Base-by-base conservation (phyloP, 768 basidiomycete genomes). In the Kwoniella sp. region DNA sequence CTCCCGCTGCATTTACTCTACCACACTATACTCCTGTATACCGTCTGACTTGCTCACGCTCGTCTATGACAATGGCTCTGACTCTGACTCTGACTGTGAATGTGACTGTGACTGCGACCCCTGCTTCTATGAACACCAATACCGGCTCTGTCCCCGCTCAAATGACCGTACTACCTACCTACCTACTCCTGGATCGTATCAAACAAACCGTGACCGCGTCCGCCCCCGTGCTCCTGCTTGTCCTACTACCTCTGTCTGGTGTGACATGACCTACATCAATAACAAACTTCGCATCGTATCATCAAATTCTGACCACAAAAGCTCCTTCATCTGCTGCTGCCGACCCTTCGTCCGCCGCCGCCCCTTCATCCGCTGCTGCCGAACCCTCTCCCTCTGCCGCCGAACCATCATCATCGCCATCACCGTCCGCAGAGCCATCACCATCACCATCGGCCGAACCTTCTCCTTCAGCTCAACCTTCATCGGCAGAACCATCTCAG, bases 331-430 rank as follows among this genome's bases (percentile, higher is more conserved):
- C 40, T 44, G 40, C 40, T 44, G 40, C 40, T 19, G 40, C 40
- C 40, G 40, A 44, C 17, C 40, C 40, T 50, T 33, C 58, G 4
- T 50, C 56, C 12, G 21, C 58, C 33, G 48, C 59, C 19, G 37
- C 60, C 19, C 44, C 60, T 24, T 27, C 60, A 4, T 55, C 60
- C 15, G n/a, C 53, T 47, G 53, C 60, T 26, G 36, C 60, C 17
- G 36, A 40, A 60, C 33, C 54, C 30, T 44, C 40, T 6, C n/a
- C 56, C 22, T 33, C 56, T 29, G 27, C 56, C n/a, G 50, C 49
- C n/a, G 58, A 60, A 29, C 52, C 60, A 4, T 54, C 50, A 47
- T 22, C 51, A 27, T 29, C 60, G 4, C 24, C 59, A 40, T 22
- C 30, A 2, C 21, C 59, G 27, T 22, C 30, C 17, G 5, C 60